Conservation (phyloP, 371 early-diverging fungal species). For the Blakeslea trispora region DNA sequence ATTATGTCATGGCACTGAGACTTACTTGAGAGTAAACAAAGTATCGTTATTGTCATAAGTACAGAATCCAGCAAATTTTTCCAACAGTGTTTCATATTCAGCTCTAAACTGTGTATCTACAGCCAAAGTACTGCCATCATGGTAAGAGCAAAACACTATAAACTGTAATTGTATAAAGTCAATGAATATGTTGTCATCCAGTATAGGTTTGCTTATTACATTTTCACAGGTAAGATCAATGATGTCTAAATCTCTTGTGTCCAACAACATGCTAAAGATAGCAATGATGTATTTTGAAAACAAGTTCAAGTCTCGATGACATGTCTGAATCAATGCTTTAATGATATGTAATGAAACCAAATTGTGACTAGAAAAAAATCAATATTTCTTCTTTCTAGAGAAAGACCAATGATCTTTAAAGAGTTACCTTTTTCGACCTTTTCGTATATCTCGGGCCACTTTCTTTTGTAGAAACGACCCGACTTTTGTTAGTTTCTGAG, state of each 20-base stretch:
- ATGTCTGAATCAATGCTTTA: slow-evolving; percentile 70
- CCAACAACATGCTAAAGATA: slow-evolving; percentile 53
- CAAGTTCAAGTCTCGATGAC: slow-evolving; percentile 75
- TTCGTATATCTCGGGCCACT: slow-evolving; percentile 64
- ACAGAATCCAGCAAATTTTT: slow-evolving; percentile 60
- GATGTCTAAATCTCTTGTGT: slow-evolving; percentile 57
- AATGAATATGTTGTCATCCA: too few relatives aligned
- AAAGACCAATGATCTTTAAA: too few relatives aligned
- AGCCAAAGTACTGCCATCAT: slow-evolving; percentile 66
- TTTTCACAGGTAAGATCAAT: slow-evolving; percentile 56
- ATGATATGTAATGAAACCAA: slow-evolving; percentile 65
- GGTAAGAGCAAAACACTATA: slow-evolving; percentile 64
- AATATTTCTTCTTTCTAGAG: slow-evolving; percentile 1
- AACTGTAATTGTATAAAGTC: slow-evolving; percentile 59
- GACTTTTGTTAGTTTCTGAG: slow-evolving; percentile 90
- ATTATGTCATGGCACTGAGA: too few relatives aligned
- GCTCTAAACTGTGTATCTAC: slow-evolving; percentile 66
- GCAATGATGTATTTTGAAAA: slow-evolving; percentile 73
- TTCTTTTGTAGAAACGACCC: slow-evolving; percentile 79
- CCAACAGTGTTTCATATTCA: slow-evolving; percentile 52
- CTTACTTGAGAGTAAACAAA: slow-evolving; percentile 28
- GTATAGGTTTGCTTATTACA: too few relatives aligned
- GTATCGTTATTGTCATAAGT: slow-evolving; percentile 45
- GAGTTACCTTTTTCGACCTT: slow-evolving; percentile 62
- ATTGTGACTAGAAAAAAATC: slow-evolving; percentile 32